These are phyloP conservation scores for Liriodendron chinense DNA, from an alignment of 164 flowering plant genomes.

Conservation along the genomic window DNA sequence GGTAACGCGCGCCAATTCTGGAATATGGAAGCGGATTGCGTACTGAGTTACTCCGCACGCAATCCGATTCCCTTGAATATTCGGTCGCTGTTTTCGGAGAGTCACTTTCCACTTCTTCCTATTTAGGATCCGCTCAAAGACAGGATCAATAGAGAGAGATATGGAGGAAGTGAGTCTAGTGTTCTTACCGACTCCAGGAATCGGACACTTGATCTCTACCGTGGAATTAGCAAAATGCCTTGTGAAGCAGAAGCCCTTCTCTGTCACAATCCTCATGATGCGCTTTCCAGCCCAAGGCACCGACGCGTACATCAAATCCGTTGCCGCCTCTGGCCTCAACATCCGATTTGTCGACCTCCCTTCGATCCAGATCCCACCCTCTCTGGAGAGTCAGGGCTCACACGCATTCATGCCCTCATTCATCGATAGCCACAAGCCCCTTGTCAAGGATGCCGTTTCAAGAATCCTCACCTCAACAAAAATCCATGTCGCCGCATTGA, in stretches of 20 bases:
- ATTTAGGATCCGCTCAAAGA: too few relatives aligned
- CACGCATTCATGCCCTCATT: conserved; percentile 1
- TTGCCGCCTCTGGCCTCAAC: conserved; percentile 1
- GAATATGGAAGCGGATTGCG: too few relatives aligned
- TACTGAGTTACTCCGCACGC: too few relatives aligned
- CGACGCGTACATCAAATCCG: neutral
- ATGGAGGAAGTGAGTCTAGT: neutral
- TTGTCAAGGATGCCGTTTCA: conserved; percentile 7
- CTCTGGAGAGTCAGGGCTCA: neutral
- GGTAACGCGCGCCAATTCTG: too few relatives aligned
- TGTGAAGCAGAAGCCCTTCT: neutral
- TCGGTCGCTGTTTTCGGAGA: too few relatives aligned
- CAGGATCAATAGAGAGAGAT: neutral
- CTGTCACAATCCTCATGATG: conserved; percentile 14
- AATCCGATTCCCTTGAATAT: too few relatives aligned
- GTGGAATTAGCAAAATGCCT: conserved; percentile 12
- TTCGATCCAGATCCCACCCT: neutral
- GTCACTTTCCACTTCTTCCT: too few relatives aligned
- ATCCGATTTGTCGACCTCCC: conserved; percentile 7
- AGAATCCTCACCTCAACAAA: neutral
- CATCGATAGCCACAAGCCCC: conserved; percentile 13
- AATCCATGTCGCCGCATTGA: conserved; percentile 7
- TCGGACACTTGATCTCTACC: conserved; percentile 4
- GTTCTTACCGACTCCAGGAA: neutral
- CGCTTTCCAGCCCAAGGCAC: neutral